A percentile compares a stretch with the other conserved stretches of the same genome.
Conservation (phyloP, 192 early-diverging fungal species). For the Rhizophlyctis rosea region DNA sequence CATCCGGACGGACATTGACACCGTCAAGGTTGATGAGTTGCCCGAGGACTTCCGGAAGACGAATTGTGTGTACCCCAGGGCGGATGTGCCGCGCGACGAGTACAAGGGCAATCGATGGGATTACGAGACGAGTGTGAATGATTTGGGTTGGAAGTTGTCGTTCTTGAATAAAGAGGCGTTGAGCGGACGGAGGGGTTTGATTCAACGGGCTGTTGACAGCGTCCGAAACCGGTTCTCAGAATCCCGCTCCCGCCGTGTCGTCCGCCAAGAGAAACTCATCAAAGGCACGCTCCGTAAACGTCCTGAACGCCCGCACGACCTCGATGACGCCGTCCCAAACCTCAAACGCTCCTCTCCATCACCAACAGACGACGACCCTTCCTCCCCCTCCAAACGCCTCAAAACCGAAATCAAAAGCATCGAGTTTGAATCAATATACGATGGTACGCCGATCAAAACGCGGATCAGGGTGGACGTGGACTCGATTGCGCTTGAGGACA, state of each 20-base stretch:
- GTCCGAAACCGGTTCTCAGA: slow-evolving; percentile 63
- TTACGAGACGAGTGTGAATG: slow-evolving; percentile 84
- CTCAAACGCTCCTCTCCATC: too few species aligned
- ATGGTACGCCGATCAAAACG: slow-evolving; percentile 32
- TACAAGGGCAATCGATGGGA: slow-evolving; percentile 79
- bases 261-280: slow-evolving; percentile 66
- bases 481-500: slow-evolving; percentile 35
- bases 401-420: slow-evolving; percentile 12
- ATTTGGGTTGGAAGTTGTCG: slow-evolving; percentile 80
- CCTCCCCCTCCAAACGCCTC: slow-evolving; percentile 4
- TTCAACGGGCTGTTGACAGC: slow-evolving; percentile 82
- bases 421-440: slow-evolving; percentile 32
- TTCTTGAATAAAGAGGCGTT: slow-evolving; percentile 69
- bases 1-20: slow-evolving; percentile 73
- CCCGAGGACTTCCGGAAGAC: slow-evolving; percentile 57
- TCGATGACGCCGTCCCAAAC: slow-evolving; percentile 11
- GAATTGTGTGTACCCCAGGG: slow-evolving; percentile 85
- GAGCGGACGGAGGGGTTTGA: slow-evolving; percentile 65
- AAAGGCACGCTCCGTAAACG: slow-evolving; percentile 55
- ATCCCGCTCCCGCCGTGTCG: slow-evolving; percentile 69
- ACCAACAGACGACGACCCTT: too few species aligned
- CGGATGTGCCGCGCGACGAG: slow-evolving; percentile 52
- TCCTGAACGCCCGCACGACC: neutral
- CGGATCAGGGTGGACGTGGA: slow-evolving; percentile 51
- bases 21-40: slow-evolving; percentile 40